These are phyloP conservation scores for Colletotrichum noveboracense DNA, from an alignment of 2,329 filamentous ascomycete genomes.

Conservation along the genomic window DNA sequence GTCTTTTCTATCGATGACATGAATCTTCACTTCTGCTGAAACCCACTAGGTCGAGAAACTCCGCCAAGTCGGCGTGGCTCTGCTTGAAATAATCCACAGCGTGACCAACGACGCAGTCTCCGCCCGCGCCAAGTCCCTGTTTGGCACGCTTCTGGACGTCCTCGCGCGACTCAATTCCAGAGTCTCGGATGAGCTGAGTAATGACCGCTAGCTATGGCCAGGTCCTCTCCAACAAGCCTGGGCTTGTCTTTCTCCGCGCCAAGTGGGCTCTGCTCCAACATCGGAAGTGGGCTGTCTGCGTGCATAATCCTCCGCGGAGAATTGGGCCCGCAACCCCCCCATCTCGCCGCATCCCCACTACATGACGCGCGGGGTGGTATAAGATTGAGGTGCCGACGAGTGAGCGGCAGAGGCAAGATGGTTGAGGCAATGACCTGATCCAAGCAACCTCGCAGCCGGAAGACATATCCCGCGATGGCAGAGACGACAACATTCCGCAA, in stretches of 20 bases:
- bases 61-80: constrained; percentile 40
- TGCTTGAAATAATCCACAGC: constrained; percentile 43
- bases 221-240: rapidly evolving
- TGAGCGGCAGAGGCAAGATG: no score
- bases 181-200: constrained; percentile 43
- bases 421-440: not conserved
- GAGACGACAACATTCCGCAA: constrained; percentile 14
- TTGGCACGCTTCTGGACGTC: constrained; percentile 43
- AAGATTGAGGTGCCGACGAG: not conserved
- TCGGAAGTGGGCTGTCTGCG: not conserved
- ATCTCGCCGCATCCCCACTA: not conserved
- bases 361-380: not conserved
- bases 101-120: constrained; percentile 41
- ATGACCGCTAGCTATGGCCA: not conserved
- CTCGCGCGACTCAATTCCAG: constrained; percentile 46
- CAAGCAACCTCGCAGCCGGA: not conserved
- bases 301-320: not conserved
- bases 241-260: not conserved
- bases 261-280: not conserved
- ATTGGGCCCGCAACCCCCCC: not conserved
- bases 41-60: constrained; percentile 43
- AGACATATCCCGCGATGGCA: not conserved
- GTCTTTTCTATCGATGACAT: not conserved
- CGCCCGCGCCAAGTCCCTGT: constrained; percentile 41
- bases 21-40: rapidly evolving